These are phyloP conservation scores for Picea sitchensis DNA, from an alignment of 75 land plant species.

Conservation along the genomic window DNA sequence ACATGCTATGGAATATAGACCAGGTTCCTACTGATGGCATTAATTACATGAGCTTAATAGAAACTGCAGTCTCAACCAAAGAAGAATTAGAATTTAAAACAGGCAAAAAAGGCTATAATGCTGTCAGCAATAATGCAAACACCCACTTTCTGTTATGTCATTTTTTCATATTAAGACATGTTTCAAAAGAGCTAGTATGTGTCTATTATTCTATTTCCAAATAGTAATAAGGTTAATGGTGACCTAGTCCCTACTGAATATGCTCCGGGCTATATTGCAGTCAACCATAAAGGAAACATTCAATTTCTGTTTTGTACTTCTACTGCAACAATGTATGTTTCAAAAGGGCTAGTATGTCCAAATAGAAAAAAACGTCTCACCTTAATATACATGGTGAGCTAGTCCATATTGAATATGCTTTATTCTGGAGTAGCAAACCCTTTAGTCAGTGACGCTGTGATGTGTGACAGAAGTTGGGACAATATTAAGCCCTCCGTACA, in stretches of 20 bases:
- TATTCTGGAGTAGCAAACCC: no score
- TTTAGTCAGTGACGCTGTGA: neutral
- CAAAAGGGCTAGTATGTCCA: no score
- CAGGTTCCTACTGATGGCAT: neutral
- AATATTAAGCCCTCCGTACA: neutral
- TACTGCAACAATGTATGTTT: no score
- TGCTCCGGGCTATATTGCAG: no score
- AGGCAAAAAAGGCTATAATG: neutral
- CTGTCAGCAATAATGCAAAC: neutral
- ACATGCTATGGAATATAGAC: neutral
- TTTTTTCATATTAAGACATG: neutral
- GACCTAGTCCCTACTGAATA: neutral
- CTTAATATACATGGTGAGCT: no score
- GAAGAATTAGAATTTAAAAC: neutral
- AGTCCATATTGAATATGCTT: no score
- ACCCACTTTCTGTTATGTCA: neutral
- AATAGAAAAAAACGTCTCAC: no score
- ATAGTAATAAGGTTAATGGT: neutral
- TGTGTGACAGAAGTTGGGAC: neutral
- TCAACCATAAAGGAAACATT: no score
- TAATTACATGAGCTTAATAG: neutral
- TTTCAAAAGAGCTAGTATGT: neutral
- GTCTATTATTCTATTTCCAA: neutral
- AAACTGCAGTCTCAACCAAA: neutral
- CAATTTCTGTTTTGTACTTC: no score